Percentiles rank a stretch among this genome's conserved stretches.
Conservation (phyloP, 140 eudicot genomes). For the Erigeron philadelphicus region DNA sequence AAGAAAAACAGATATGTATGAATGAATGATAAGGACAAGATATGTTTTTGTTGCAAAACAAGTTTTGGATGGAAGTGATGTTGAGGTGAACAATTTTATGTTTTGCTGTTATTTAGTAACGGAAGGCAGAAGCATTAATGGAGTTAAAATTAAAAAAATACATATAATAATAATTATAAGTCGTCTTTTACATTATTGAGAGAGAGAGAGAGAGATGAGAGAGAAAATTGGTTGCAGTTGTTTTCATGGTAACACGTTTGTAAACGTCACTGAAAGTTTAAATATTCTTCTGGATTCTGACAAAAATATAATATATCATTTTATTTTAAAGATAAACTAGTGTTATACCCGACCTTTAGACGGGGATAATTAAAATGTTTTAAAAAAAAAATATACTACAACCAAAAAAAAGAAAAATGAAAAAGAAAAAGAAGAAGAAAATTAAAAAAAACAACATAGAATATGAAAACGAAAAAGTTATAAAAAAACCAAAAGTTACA, state of each 20-base stretch:
- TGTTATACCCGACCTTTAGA: no score
- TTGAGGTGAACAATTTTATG: constrained; percentile 10
- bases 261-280: constrained; percentile 17
- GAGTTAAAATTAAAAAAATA: not conserved
- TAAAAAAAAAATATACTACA: no score
- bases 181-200: constrained; percentile 24
- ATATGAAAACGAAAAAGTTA: no score
- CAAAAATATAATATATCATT: no score
- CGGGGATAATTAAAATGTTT: no score
- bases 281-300: constrained; percentile 22
- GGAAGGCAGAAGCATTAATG: constrained; percentile 15
- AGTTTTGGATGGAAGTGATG: constrained; percentile 3
- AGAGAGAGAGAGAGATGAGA: not conserved
- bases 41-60: no score
- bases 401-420: no score
- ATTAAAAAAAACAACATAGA: no score
- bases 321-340: no score
- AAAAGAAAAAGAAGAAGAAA: no score
- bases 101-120: constrained; percentile 8
- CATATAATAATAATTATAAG: no score
- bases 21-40: not conserved
- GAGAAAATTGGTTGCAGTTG: constrained; percentile 25
- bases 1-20: constrained; percentile 21
- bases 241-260: constrained; percentile 28
- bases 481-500: no score